These are phyloP conservation scores for Cladophialophora immunda DNA, from an alignment of 2,329 filamentous ascomycete genomes.

Conservation along the genomic window DNA sequence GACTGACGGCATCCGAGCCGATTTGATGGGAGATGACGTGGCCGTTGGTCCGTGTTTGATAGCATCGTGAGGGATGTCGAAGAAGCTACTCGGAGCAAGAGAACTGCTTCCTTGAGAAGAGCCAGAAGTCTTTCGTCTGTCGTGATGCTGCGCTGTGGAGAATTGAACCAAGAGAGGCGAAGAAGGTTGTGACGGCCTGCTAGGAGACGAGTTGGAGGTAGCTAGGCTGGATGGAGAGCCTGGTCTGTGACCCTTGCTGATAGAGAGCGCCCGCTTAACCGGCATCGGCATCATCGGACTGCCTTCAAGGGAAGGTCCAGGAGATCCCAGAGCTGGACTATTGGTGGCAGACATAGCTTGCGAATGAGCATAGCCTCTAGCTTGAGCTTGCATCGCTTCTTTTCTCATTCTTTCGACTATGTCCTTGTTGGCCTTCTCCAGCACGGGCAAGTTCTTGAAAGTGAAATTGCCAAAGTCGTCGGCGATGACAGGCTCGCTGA, in stretches of 20 bases:
- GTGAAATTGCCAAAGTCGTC: slow-evolving; percentile 97
- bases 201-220: slow-evolving; percentile 86
- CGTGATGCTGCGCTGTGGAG: slow-evolving; percentile 80
- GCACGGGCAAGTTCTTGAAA: slow-evolving; percentile 95
- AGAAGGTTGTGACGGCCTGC: slow-evolving; percentile 80
- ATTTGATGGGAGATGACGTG: slow-evolving; percentile 63
- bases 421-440: slow-evolving; percentile 98
- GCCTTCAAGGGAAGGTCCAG: slow-evolving; percentile 77
- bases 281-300: slow-evolving; percentile 84
- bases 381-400: slow-evolving; percentile 80
- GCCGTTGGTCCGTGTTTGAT: slow-evolving; percentile 59
- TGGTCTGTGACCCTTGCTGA: slow-evolving; percentile 82
- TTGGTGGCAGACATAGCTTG: slow-evolving; percentile 46
- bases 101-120: slow-evolving; percentile 74
- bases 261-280: slow-evolving; percentile 82
- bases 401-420: slow-evolving; percentile 95
- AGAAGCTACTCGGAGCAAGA: slow-evolving; percentile 74
- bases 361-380: slow-evolving; percentile 58
- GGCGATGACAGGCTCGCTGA: slow-evolving; percentile 86
- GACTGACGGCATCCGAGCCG: slow-evolving; percentile 51
- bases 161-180: slow-evolving; percentile 97
- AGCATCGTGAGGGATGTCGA: slow-evolving; percentile 72
- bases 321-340: slow-evolving; percentile 57
- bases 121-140: slow-evolving; percentile 91
- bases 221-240: slow-evolving; percentile 84